phyloP scores from a whole-genome alignment of 2,329 filamentous ascomycete genomes.

The Ilyonectria robusta region DNA sequence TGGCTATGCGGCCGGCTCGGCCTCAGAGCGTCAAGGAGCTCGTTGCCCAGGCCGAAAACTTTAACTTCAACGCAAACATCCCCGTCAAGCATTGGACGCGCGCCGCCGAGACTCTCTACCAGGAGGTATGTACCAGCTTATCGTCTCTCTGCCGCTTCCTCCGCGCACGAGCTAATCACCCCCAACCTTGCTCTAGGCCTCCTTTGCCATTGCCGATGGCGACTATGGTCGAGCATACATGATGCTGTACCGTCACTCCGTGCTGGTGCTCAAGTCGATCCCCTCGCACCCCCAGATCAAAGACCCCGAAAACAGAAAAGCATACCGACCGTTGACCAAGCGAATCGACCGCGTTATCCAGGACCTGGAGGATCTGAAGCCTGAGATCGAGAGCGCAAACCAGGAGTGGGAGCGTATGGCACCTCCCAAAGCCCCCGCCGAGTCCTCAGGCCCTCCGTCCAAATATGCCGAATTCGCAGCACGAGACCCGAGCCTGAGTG shows the following conservation, averaged over 20 bases:
- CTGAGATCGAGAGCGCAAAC: conserved; percentile 80
- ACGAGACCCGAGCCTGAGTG: conserved; percentile 73
- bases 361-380: conserved; percentile 84
- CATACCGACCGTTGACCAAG: conserved; percentile 67
- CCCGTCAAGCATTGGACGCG: conserved; percentile 86
- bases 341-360: conserved; percentile 72
- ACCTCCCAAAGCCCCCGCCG: conserved; percentile 49
- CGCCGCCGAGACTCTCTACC: conserved; percentile 82
- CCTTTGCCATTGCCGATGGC: conserved; percentile 87
- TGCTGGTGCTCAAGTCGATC: conserved; percentile 84
- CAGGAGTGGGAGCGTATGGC: conserved; percentile 75
- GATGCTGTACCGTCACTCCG: conserved; percentile 89
- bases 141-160: no score
- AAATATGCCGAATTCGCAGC: conserved; percentile 65
- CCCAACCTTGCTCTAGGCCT: conserved; percentile 69
- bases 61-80: conserved; percentile 84
- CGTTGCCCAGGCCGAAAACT: conserved; percentile 80
- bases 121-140: conserved; percentile 73
- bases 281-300: conserved; percentile 82
- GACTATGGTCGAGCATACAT: conserved; percentile 92
- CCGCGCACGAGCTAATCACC: conserved; percentile 35
- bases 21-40: conserved; percentile 84
- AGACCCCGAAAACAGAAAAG: conserved; percentile 73
- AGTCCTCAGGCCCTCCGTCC: conserved; percentile 42
- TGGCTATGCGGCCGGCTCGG: conserved; percentile 55